Percentiles rank a stretch among this genome's conserved stretches.
These are phyloP conservation scores for Aspergillus ibericus DNA, from an alignment of 2,329 filamentous ascomycete species.

Conservation along the genomic window DNA sequence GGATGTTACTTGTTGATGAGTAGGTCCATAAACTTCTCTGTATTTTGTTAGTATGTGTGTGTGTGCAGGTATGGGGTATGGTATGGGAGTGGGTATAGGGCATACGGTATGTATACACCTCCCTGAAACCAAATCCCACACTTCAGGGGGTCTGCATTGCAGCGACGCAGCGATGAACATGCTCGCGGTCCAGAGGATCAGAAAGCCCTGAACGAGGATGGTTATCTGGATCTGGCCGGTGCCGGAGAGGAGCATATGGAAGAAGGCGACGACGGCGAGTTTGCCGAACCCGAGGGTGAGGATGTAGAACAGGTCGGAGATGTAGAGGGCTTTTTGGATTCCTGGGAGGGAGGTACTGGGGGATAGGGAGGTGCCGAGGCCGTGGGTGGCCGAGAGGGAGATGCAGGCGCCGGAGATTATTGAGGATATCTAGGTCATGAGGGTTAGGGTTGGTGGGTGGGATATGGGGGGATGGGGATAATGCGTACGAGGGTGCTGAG, in stretches of 20 bases:
- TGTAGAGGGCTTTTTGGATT: background rate
- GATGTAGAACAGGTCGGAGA: background rate
- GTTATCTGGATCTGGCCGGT: background rate
- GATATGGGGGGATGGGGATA: background rate
- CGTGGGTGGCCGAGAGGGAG: background rate
- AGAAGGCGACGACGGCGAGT: background rate
- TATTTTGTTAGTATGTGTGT: background rate
- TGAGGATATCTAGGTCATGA: background rate
- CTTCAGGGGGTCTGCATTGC: background rate
- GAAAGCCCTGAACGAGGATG: background rate
- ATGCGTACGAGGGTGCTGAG: background rate
- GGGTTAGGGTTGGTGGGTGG: background rate
- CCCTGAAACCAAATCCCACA: background rate
- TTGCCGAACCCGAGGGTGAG: background rate
- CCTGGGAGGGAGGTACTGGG: background rate
- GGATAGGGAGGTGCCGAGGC: background rate
- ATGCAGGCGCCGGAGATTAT: background rate
- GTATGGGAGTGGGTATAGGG: too few species aligned
- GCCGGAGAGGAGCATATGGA: background rate
- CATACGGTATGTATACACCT: background rate
- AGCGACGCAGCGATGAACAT: background rate
- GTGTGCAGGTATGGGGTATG: background rate
- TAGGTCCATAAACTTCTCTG: background rate
- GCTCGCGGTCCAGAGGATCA: background rate
- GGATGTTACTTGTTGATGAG: background rate